phyloP scores from a whole-genome alignment of 1,139 yeast species.

The Magnusiomyces magnusii region DNA sequence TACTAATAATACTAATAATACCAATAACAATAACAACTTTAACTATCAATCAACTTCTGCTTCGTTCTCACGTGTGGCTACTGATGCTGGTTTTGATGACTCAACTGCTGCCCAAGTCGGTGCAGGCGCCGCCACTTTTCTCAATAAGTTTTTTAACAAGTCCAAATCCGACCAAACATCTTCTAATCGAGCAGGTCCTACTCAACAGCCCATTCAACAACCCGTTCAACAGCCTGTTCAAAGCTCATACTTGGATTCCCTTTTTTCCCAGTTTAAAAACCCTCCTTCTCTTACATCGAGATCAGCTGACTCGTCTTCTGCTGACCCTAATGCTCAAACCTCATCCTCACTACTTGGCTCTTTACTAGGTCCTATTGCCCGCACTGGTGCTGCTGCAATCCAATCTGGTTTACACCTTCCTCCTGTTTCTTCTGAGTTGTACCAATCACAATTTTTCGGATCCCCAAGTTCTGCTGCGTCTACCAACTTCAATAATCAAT shows the following conservation, averaged over 20 bases:
- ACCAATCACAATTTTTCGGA: not conserved
- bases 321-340: not conserved
- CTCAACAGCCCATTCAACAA: not conserved
- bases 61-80: not conserved
- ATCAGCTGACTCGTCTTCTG: slow-evolving; percentile 1
- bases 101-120: not conserved
- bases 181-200: not conserved
- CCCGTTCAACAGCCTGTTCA: not conserved
- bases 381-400: slow-evolving; percentile 5
- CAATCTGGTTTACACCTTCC: slow-evolving; percentile 1
- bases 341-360: not conserved
- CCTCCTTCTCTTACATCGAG: slow-evolving; percentile 16
- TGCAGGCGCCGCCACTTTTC: not conserved
- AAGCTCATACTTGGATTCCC: slow-evolving; percentile 11
- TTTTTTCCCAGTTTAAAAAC: slow-evolving; percentile 14
- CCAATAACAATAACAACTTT: too few relatives aligned
- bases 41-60: not conserved
- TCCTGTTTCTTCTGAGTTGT: not conserved
- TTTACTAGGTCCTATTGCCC: not conserved
- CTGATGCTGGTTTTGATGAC: not conserved
- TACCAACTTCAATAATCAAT: not conserved
- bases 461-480: not conserved
- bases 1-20: too few relatives aligned
- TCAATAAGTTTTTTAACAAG: not conserved
- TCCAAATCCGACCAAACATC: not conserved